Conservation (phyloP, 202 grass and related monocot species). For the Carex arenaria region DNA sequence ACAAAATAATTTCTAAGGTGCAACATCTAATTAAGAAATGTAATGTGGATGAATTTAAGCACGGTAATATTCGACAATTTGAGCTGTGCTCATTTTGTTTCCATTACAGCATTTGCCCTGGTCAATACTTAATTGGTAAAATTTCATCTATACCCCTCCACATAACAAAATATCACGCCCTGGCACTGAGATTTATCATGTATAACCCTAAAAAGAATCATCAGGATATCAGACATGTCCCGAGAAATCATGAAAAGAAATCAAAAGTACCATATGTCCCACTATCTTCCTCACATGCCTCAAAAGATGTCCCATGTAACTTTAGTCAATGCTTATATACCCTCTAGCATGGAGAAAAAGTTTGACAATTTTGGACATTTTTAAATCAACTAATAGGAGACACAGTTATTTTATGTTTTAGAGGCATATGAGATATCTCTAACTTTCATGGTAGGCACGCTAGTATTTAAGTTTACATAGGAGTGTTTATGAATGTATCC, state of each 20-base stretch:
- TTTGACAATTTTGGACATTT: not conserved
- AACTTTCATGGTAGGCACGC: not conserved
- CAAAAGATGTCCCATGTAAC: not conserved
- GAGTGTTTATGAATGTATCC: not conserved
- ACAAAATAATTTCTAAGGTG: not conserved
- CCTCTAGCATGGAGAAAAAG: not conserved
- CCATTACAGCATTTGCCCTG: not conserved
- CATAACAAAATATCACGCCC: not conserved
- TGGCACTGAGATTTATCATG: not conserved
- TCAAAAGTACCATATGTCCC: not conserved
- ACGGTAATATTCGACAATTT: not conserved
- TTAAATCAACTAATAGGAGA: not conserved
- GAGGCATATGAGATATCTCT: not conserved
- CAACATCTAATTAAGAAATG: not conserved
- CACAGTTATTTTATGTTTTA: not conserved
- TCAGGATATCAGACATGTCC: not conserved
- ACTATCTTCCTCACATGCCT: not conserved
- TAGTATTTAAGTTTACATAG: not conserved
- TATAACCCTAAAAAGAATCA: not conserved
- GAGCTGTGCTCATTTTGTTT: not conserved
- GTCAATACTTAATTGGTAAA: not conserved
- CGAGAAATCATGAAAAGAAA: not conserved
- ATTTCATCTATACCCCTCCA: not conserved
- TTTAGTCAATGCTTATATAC: not conserved
- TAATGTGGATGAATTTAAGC: not conserved